Evolutionary conservation across 1,284 basidiomycete genomes (phyloP).

Genomic region (Porodaedalea pini): DNA sequence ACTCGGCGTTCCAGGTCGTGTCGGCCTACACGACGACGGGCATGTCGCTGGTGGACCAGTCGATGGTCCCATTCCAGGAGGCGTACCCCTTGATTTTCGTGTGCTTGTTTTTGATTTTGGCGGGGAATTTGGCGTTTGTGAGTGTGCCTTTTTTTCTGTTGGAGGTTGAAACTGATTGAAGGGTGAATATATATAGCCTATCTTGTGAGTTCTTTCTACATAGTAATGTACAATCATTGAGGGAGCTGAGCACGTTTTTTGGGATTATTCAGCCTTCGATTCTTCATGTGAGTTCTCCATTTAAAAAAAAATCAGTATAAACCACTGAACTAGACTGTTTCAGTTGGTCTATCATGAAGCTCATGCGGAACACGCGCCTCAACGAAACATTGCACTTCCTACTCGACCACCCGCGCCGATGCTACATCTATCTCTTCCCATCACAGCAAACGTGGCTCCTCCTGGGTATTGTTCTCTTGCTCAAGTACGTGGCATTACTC

Average conservation of each 20-base stretch:
- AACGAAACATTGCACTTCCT: conserved; percentile 88
- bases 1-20: conserved; percentile 82
- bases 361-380: conserved; percentile 54
- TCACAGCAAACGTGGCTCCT: conserved; percentile 96
- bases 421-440: conserved; percentile 94
- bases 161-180: conserved; percentile 3
- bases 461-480: conserved; percentile 56
- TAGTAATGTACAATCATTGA: conserved; percentile 15
- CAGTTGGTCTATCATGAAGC: conserved; percentile 74
- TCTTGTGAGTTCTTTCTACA: conserved; percentile 47
- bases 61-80: conserved; percentile 83
- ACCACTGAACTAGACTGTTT: neutral
- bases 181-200: neutral
- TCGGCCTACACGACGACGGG: conserved; percentile 92
- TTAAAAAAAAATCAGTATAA: neutral
- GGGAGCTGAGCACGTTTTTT: neutral
- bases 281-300: conserved; percentile 19
- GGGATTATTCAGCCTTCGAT: conserved; percentile 16
- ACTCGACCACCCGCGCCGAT: conserved; percentile 95
- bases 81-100: conserved; percentile 82
- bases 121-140: conserved; percentile 90
- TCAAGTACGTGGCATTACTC: conserved; percentile 57
- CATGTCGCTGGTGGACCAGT: conserved; percentile 83
- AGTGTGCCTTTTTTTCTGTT: conserved; percentile 35
- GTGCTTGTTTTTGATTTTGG: conserved; percentile 72